Conservation (phyloP, 345 rosid genomes). For the Pistacia vera region DNA sequence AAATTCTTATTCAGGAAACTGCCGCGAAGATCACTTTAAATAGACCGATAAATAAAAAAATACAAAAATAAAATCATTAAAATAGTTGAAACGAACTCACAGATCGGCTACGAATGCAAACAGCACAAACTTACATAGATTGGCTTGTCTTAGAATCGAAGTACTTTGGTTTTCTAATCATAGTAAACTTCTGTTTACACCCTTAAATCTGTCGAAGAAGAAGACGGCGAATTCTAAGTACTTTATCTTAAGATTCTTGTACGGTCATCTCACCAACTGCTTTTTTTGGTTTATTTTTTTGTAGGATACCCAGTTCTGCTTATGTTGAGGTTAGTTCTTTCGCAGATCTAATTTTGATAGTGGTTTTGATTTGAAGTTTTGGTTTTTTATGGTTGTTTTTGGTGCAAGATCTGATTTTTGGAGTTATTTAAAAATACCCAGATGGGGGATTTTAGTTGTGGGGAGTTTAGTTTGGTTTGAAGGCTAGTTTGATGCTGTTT, state of each 20-base stretch:
- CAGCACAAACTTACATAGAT: no score
- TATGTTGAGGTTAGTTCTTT: conserved; percentile 15
- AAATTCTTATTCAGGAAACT: background rate
- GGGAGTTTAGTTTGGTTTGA: background rate
- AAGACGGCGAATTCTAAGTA: conserved; percentile 12
- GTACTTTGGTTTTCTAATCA: background rate
- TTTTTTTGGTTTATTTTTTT: background rate
- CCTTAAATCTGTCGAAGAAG: conserved; percentile 9
- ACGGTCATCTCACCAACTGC: background rate
- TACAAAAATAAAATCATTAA: background rate
- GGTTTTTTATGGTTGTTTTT: background rate
- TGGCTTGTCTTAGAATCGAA: background rate
- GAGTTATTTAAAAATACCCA: background rate
- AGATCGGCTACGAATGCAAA: background rate
- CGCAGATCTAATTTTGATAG: background rate
- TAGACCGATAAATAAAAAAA: background rate
- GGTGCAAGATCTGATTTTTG: conserved; percentile 17
- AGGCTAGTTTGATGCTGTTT: background rate
- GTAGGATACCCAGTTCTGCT: background rate
- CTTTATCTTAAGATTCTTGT: conserved; percentile 3
- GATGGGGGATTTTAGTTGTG: background rate
- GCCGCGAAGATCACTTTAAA: background rate
- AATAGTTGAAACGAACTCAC: background rate
- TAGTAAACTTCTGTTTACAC: conserved; percentile 1
- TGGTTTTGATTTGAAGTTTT: background rate